Evolutionary conservation across 768 basidiomycete genomes (phyloP), one percentile per base, ranked within the genome.

Genomic region (Hygrophoropsis aurantiaca): DNA sequence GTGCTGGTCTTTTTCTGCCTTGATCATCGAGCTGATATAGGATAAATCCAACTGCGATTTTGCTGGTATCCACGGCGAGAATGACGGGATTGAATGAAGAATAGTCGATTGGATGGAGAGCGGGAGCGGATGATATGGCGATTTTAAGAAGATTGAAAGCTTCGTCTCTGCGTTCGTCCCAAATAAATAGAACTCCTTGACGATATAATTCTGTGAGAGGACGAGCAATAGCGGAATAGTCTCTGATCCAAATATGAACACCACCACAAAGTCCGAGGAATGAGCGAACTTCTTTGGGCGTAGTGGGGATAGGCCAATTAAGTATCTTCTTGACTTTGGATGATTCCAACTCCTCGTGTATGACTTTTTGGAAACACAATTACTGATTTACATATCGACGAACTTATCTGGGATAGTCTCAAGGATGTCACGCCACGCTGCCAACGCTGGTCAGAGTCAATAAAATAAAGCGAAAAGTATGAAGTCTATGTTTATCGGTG

Each of bases 1-100:
- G 51, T 0, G 61, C 56, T 25, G 64, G 73, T 5, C 55, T 52
- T 0, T 58, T 48, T 4, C 44, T 37, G 1, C 50, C 50, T 1
- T 57, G 46, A 0, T 40, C 16, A 19, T 62, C 54, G 3, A 54
- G 30, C 23, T 73, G 68, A 2, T 26, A 48, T 1, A 74, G 48
- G 1, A 66, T 63, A 25, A 60, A 73, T 0, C 75, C 71, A 2
- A 72, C 58, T 0, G 65, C 68, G n/a, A 67, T 65, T 15, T 48
- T 39, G 1, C 62, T 67, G 0, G 67, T 32, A 56, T 70, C 40
- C 47, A 71, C 35, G 34, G 58, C 44, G 0, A 63, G 36, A 1
- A 44, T 55, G 4, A 60, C 43, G 0, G 13, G 24, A 3, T 34
- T 40, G 5, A 49, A 50, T 0, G 40, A 51, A 1, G 1, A 0